Percentiles rank a stretch among this genome's conserved stretches.
Conservation (phyloP, 2,329 filamentous ascomycete genomes). For the Hypoxylon sp. region DNA sequence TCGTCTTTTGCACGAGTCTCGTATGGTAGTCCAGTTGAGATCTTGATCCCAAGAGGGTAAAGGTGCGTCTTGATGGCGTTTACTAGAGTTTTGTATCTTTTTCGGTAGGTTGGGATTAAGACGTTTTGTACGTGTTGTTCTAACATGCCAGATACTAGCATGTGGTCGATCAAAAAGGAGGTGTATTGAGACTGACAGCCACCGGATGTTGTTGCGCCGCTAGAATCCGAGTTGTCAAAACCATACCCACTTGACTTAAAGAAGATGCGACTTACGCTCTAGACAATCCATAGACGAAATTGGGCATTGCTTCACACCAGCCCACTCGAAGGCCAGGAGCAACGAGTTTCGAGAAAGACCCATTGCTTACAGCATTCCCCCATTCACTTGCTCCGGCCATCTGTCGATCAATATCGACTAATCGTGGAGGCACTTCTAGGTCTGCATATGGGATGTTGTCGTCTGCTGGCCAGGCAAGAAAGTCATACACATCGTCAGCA, state of each 20-base stretch:
- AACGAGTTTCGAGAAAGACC: slow-evolving; percentile 89
- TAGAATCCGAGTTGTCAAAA: slow-evolving; percentile 12
- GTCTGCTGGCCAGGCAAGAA: slow-evolving; percentile 80
- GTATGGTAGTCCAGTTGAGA: slow-evolving; percentile 34
- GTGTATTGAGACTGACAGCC: slow-evolving; percentile 38
- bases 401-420: slow-evolving; percentile 38
- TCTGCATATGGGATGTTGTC: slow-evolving; percentile 22
- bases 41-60: slow-evolving; percentile 36
- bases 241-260: background rate
- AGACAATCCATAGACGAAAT: slow-evolving; percentile 25
- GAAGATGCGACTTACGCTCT: slow-evolving; percentile 27
- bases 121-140: slow-evolving; percentile 31
- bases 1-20: slow-evolving; percentile 18
- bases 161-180: slow-evolving; percentile 37
- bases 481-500: slow-evolving; percentile 94
- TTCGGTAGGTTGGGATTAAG: slow-evolving; percentile 35
- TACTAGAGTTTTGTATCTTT: slow-evolving; percentile 28
- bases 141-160: slow-evolving; percentile 30
- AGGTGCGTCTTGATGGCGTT: slow-evolving; percentile 34
- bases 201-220: slow-evolving; percentile 29
- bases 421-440: slow-evolving; percentile 32
- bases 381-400: slow-evolving; percentile 29
- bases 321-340: slow-evolving; percentile 87
- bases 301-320: slow-evolving; percentile 66
- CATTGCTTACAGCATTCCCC: slow-evolving; percentile 85